Evolutionary conservation across 129 eudicot genomes (phyloP), one percentile per base, ranked within the genome.

Genomic region (Saposhnikovia divaricata): DNA sequence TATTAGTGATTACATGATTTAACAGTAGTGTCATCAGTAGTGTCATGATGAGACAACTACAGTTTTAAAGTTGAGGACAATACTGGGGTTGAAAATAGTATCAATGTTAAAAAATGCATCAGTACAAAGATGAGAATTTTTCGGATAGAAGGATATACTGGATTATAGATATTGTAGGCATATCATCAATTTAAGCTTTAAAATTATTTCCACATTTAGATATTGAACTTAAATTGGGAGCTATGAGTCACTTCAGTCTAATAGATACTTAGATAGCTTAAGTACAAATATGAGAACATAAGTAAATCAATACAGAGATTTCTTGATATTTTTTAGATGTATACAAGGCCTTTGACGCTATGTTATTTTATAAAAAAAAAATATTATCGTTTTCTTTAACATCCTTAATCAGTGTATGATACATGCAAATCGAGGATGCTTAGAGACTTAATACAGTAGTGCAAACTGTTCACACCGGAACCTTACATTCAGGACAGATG

Each of bases 401-500:
- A 57, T 57, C 10, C 25, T 57, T 21, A 57, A 57, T 59, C 66
- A 8, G 28, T n/a, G 31, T 61, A n/a, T n/a, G 69, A 3, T 66
- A 4, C 72, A 66, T 66, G 72, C 39, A 28, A 8, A 66, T 66
- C 40, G 1, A 28, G 18, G 19, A 66, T 66, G 72, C 40, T 11
- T 8, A 66, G 40, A 11, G 3, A 18, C 16, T 16, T 39, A 38
- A 18, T 48, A 50, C 21, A 66, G 39, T 28, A 9, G 72, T 28
- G 2, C 18, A 25, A 81, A 66, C 7, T 39, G 51, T 47, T 21
- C 28, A 16, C 40, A 70, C 50, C 45, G 76, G 12, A 61, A 55
- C 89, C 97, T 88, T 88, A 93, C 98, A 91, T 89, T 80, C 75
- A 7, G 96, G 93, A 72, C 97, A 93, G 72, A 45, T 76, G 71